Conservation (phyloP, 2,329 filamentous ascomycete species). For the Penicillium sp. region DNA sequence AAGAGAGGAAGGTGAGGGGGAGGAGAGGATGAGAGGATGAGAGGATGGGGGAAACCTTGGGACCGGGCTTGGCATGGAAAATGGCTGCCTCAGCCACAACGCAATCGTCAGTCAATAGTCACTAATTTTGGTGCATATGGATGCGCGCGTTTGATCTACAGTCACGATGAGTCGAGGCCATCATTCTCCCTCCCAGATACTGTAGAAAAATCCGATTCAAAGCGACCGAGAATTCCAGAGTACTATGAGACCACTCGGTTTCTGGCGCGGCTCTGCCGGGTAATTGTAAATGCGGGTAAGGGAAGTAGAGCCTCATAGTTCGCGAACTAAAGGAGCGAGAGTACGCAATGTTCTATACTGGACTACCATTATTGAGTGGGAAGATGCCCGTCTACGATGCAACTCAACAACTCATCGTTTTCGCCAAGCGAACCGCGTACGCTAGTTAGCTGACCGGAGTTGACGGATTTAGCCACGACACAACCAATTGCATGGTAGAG, state of each 20-base stretch:
- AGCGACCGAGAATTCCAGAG: background rate
- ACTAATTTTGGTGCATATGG: background rate
- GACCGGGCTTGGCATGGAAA: background rate
- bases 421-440: background rate
- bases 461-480: background rate
- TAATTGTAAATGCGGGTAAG: constrained; percentile 8
- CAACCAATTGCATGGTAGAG: background rate
- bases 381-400: background rate
- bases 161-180: background rate
- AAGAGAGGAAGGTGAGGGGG: background rate
- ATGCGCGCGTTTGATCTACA: background rate
- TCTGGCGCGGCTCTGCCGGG: constrained; percentile 5
- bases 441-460: background rate
- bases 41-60: no score
- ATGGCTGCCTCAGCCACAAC: constrained; percentile 6
- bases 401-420: background rate
- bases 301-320: constrained; percentile 8
- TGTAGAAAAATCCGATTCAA: background rate
- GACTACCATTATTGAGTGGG: background rate
- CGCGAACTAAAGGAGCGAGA: background rate
- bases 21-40: background rate
- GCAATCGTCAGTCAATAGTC: constrained; percentile 1
- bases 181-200: background rate
- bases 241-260: background rate
- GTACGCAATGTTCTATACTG: background rate